Conservation (phyloP, 129 eudicot genomes). For the Cynara cardunculus region DNA sequence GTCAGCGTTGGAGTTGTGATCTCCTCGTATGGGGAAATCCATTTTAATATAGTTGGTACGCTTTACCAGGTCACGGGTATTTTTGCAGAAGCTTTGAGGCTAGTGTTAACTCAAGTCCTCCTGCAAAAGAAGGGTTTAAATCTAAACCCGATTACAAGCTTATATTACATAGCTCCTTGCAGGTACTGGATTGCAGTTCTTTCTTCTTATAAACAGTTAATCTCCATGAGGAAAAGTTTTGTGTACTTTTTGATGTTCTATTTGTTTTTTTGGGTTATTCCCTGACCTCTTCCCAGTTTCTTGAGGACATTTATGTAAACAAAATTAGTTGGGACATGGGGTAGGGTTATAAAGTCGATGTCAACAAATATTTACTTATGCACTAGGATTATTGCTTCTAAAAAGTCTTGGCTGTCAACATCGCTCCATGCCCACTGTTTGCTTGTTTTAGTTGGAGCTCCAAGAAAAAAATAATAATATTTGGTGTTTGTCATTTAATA, state of each 20-base stretch:
- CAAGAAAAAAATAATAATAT: too few species aligned
- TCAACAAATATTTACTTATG: too few species aligned
- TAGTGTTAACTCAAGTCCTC: conserved; percentile 94
- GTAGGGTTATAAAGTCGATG: too few species aligned
- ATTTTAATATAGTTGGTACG: conserved; percentile 89
- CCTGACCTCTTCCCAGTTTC: too few species aligned
- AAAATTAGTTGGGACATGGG: too few species aligned
- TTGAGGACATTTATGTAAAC: too few species aligned
- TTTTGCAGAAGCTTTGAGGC: conserved; percentile 95
- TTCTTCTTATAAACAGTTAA: background rate
- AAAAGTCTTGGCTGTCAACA: too few species aligned
- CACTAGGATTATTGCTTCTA: too few species aligned
- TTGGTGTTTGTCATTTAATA: too few species aligned
- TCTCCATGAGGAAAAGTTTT: background rate
- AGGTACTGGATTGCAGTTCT: conserved; percentile 44
- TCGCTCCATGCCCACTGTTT: too few species aligned
- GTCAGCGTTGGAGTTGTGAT: conserved; percentile 95
- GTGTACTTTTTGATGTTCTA: background rate
- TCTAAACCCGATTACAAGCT: conserved; percentile 89
- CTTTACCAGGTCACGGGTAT: conserved; percentile 93
- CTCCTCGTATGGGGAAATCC: conserved; percentile 96
- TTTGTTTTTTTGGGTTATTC: background rate
- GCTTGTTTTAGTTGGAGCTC: too few species aligned
- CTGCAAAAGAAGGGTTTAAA: conserved; percentile 95
- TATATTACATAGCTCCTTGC: conserved; percentile 99